phyloP scores from a whole-genome alignment of 1,284 basidiomycete genomes.

The Trametes sp. region DNA sequence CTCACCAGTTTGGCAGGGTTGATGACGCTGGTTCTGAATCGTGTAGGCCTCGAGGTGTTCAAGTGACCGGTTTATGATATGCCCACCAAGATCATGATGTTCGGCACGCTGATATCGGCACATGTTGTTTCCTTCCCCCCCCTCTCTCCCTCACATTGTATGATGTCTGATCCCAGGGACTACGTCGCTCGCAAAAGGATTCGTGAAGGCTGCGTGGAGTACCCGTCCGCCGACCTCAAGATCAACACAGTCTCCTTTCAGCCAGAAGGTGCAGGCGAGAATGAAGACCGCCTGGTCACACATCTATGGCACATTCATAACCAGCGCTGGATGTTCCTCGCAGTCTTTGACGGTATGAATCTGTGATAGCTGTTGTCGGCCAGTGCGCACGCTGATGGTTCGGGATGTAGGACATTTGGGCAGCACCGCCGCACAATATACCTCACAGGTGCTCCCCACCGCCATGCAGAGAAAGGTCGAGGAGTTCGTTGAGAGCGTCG shows the following conservation, averaged over 20 bases:
- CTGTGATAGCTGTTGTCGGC: not conserved
- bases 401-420: not conserved
- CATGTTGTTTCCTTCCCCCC: no score
- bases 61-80: no score
- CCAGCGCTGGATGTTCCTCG: slow-evolving; percentile 2
- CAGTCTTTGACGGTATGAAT: slow-evolving; percentile 2
- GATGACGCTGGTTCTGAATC: no score
- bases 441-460: not conserved
- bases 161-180: no score
- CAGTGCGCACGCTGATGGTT: not conserved
- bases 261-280: not conserved
- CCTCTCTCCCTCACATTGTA: no score
- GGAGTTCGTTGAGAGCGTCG: not conserved
- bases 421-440: not conserved
- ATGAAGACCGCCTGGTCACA: not conserved
- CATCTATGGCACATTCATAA: not conserved
- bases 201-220: not conserved
- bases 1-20: no score
- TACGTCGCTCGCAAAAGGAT: not conserved
- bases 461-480: not conserved
- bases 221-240: not conserved
- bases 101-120: no score
- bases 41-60: no score
- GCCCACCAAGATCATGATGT: no score
- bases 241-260: slow-evolving; percentile 1